Conservation (phyloP, 345 rosid genomes). For the Gossypium herbaceum region DNA sequence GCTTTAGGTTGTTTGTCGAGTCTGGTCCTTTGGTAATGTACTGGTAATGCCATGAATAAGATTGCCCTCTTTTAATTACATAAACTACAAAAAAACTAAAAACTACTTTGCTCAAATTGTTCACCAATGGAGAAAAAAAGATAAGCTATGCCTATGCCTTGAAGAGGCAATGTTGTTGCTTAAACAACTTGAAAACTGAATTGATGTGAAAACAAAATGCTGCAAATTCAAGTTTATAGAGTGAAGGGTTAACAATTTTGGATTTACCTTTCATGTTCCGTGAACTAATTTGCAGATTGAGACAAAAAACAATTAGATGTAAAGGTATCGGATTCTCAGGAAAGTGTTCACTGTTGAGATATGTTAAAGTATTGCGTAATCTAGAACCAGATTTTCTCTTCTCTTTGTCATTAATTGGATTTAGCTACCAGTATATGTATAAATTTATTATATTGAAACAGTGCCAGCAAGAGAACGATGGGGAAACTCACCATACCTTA, state of each 20-base stretch:
- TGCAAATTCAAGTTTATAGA: neutral
- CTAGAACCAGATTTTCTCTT: neutral
- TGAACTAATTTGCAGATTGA: neutral
- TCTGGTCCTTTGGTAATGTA: neutral
- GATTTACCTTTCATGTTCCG: neutral
- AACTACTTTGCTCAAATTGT: neutral
- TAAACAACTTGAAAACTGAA: neutral
- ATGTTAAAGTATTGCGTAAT: neutral
- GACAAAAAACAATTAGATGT: neutral
- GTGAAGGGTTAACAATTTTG: neutral
- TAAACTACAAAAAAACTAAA: neutral
- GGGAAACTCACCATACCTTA: conserved; percentile 18
- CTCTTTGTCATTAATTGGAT: too few species aligned
- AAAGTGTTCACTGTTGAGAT: neutral
- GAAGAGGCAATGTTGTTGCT: neutral
- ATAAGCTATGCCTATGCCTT: neutral
- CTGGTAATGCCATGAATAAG: neutral
- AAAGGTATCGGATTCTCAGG: neutral
- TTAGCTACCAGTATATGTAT: too few species aligned
- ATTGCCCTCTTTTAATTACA: neutral
- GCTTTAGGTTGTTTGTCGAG: neutral
- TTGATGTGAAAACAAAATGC: neutral
- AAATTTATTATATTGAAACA: neutral
- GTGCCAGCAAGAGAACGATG: too few species aligned
- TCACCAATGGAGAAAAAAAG: too few species aligned